phyloP scores from a whole-genome alignment of 352 stramenopile species.

The Blastocystis sp. region DNA sequence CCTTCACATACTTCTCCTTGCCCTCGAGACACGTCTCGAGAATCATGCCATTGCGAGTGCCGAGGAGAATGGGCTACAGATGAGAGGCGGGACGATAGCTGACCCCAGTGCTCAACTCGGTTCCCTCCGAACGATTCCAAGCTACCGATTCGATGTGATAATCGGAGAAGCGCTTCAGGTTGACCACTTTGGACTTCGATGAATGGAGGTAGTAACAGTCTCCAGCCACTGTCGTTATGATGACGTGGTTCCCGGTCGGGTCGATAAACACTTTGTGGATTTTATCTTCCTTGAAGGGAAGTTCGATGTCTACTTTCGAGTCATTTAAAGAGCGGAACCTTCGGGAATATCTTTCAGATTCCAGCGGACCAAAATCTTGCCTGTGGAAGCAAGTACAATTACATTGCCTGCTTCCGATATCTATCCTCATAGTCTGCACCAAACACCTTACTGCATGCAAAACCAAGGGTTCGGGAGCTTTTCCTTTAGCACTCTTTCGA shows the following conservation, averaged over 20 bases:
- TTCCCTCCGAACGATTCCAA: conserved; percentile 22
- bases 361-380: conserved; percentile 49
- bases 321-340: background rate
- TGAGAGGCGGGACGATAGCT: background rate
- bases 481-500: conserved; percentile 13
- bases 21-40: conserved; percentile 78
- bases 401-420: conserved; percentile 6
- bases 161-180: conserved; percentile 52
- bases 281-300: conserved; percentile 63
- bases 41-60: conserved; percentile 72
- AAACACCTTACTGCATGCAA: background rate
- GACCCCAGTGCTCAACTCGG: background rate
- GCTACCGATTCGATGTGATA: conserved; percentile 46
- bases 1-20: conserved; percentile 78
- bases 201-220: conserved; percentile 61
- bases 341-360: conserved; percentile 36
- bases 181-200: conserved; percentile 44
- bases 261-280: conserved; percentile 61
- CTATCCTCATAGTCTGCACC: background rate
- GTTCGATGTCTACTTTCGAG: conserved; percentile 35
- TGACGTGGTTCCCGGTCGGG: conserved; percentile 47
- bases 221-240: conserved; percentile 24
- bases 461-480: background rate
- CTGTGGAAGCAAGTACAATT: background rate
- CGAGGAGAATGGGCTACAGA: conserved; percentile 72